Percentiles rank a stretch among this genome's conserved stretches.
Evolutionary conservation across 2,329 filamentous ascomycete genomes (phyloP).

Genomic region (Diaporthe longicolla): DNA sequence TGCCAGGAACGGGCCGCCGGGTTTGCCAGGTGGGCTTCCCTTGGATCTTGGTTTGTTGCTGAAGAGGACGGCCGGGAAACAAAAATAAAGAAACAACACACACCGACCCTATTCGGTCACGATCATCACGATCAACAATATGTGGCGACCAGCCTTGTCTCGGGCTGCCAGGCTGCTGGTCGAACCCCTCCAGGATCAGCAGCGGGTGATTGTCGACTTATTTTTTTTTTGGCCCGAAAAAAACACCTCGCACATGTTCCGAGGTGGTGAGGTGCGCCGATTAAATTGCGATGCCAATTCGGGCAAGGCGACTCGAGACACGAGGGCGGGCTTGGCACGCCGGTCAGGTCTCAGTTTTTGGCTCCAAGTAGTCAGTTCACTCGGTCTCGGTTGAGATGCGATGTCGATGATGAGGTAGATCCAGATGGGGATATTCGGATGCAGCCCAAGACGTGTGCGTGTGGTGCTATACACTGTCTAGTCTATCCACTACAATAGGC

Average conservation of each 20-base stretch:
- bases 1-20: slow-evolving; percentile 21
- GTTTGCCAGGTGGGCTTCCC: no score
- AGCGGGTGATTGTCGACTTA: neutral
- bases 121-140: slow-evolving; percentile 9
- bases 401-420: neutral
- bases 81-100: neutral
- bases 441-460: neutral
- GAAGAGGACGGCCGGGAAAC: neutral
- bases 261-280: slow-evolving; percentile 20
- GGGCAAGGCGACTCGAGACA: slow-evolving; percentile 30
- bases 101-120: neutral
- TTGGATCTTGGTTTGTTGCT: neutral
- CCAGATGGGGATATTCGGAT: neutral
- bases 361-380: neutral
- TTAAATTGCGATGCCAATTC: slow-evolving; percentile 33
- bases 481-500: neutral
- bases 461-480: neutral
- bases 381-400: neutral
- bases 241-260: slow-evolving; percentile 15
- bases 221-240: neutral
- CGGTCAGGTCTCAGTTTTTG: slow-evolving; percentile 6
- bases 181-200: slow-evolving; percentile 14
- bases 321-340: slow-evolving; percentile 22
- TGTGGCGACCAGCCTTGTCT: slow-evolving; percentile 23
- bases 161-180: slow-evolving; percentile 1